Conservation (phyloP, 2,329 filamentous ascomycete species). For the Metarhizium guizhouense region DNA sequence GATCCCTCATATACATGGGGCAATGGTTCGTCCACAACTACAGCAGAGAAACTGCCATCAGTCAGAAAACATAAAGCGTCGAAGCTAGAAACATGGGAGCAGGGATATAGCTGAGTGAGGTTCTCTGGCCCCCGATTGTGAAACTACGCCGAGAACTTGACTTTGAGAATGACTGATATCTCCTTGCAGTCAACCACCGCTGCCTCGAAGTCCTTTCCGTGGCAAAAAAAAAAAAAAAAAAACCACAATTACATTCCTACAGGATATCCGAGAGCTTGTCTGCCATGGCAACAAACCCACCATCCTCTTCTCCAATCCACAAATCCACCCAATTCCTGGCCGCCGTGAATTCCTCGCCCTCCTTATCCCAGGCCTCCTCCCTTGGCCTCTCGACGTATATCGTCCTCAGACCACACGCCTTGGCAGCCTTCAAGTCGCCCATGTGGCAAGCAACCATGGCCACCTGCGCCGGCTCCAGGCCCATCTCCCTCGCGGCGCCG, state of each 20-base stretch:
- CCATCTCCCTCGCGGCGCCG: slow-evolving; percentile 54
- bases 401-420: slow-evolving; percentile 53
- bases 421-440: slow-evolving; percentile 57
- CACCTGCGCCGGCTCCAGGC: slow-evolving; percentile 49
- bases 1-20: no score
- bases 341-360: slow-evolving; percentile 40
- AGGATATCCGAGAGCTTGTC: slow-evolving; percentile 15
- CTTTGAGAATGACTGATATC: no score
- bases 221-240: background rate
- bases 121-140: no score
- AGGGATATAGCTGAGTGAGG: no score
- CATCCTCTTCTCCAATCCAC: slow-evolving; percentile 25
- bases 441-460: slow-evolving; percentile 74
- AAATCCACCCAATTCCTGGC: slow-evolving; percentile 36
- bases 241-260: no score
- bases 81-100: no score
- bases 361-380: slow-evolving; percentile 54
- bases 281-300: slow-evolving; percentile 22
- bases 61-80: no score
- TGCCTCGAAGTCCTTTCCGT: background rate
- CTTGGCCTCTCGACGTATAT: slow-evolving; percentile 61
- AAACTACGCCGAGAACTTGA: no score
- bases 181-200: background rate
- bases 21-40: no score
- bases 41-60: no score